Base-by-base conservation (phyloP, 805 yeast species). In the Candida multigemmis region DNA sequence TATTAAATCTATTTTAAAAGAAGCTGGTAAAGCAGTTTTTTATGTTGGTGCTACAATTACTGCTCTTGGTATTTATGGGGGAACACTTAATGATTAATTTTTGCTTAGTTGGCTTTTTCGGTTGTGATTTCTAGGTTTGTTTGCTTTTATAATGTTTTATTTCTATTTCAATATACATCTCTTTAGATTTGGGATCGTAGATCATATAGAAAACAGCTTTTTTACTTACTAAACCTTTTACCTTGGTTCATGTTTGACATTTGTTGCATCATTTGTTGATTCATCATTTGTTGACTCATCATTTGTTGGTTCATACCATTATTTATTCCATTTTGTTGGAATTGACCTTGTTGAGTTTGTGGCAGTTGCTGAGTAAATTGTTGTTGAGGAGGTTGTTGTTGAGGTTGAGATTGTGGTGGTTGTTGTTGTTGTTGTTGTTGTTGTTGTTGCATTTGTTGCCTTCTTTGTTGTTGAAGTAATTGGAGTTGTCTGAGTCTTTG, bases 401-500 rank as follows among this genome's bases (percentile, higher is more conserved):
- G 25, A 10, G 24, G 31, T 34, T 39, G 37, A 11, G 28, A 26
- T 23, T 37, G 38, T 12, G 18, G 30, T 22, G 19, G 20, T 22
- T 32, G 36, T 17, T 36, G 43, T 20, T 33, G 43, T 21, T 32
- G 40, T 23, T 40, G 37, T 23, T 30, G 39, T 19, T 31, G 40
- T 17, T 36, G 40, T 19, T 34, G 30, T 20, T 32, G 42, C 14
- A 22, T 28, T 22, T 32, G 37, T 22, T 37, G 46, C 12, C 30
- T 38, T 23, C 30, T 28, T 21, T 34, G 41, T 26, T 48, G 48
- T 25, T 46, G 52, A 16, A 50, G 34, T n/a, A 50, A 24, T 31
- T 56, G 65, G 19, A 52, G 44, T 26, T 55, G 60, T n/a, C 55
- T 42, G 17, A 58, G 42, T 23, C 59, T 40, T 31, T 56, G 63